Conservation (phyloP, 176 grass and related monocot genomes). For the Rhipidocladum racemiflorum region DNA sequence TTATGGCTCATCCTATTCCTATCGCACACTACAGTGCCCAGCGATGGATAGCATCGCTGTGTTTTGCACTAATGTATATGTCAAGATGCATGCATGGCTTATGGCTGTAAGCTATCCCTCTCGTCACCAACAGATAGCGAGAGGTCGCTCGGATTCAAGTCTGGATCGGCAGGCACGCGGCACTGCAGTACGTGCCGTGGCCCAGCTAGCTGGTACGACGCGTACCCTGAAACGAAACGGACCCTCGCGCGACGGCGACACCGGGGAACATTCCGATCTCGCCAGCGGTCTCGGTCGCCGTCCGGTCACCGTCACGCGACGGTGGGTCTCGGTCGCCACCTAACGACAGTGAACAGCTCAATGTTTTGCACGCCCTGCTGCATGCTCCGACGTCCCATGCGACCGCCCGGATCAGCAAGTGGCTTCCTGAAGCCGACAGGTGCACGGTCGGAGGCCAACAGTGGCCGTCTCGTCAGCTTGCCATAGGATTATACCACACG, state of each 20-base stretch:
- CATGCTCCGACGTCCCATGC: background rate
- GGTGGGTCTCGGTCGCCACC: background rate
- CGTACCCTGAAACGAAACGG: background rate
- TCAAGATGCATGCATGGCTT: background rate
- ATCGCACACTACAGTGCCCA: too few relatives aligned
- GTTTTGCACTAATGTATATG: background rate
- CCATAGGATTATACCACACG: slow-evolving; percentile 11
- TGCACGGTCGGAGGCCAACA: slow-evolving; percentile 11
- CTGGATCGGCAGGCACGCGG: background rate
- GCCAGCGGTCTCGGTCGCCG: slow-evolving; percentile 8
- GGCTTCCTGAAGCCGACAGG: background rate
- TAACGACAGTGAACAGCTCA: background rate
- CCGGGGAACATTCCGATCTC: slow-evolving; percentile 34
- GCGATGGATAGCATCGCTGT: background rate
- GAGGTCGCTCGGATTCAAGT: background rate
- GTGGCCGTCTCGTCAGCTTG: background rate
- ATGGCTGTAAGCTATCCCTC: too few relatives aligned
- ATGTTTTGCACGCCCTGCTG: slow-evolving; percentile 4
- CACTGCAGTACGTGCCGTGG: background rate
- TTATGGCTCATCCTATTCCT: too few relatives aligned
- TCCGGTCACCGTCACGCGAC: slow-evolving; percentile 21
- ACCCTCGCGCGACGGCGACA: slow-evolving; percentile 21
- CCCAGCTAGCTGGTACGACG: background rate
- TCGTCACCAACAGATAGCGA: background rate
- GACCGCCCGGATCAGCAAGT: background rate